Evolutionary conservation across 2,329 filamentous ascomycete species (phyloP), one percentile per base, ranked within the genome.

Genomic region (Trichoderma sp.): DNA sequence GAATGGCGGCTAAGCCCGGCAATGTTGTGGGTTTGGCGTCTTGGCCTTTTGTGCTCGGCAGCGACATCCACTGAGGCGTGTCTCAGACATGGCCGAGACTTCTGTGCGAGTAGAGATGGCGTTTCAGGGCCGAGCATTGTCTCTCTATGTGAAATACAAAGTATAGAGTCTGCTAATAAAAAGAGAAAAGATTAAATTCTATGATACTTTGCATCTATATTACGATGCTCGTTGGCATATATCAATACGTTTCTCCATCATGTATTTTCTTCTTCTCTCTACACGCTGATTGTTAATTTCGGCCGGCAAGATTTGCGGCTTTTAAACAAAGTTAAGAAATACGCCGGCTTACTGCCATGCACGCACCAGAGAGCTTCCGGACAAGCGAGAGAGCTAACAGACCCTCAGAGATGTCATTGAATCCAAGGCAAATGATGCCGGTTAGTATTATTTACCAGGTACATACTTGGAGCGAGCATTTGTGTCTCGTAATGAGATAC

Each of bases 401-500:
- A 29, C 21, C 53, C 63, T 27, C 35, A 29, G 11, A 29, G 31
- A 24, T 33, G 62, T 47, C 37, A 43, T 57, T 65, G 31, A 19
- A 11, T n/a, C 14, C 10, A 33, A 27, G 16, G n/a, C 3, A 27
- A 27, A 7, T n/a, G 2, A 27, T n/a, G 27, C 47, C 24, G 53
- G 47, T 66, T 66, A 62, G 29, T 19, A 43, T 19, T 43, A 19
- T 43, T 43, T 43, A 19, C 40, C 19, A 43, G 16, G 19, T 21
- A 57, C n/a, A 35, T 66, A 56, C 27, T 33, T 29, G 29, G 14
- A 16, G 40, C 21, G 43, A 49, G 33, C 31, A 10, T 66, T 66
- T 59, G 40, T 14, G 64, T 67, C 37, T 67, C 64, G 64, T 67
- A 67, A 67, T 67, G 40, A 14, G 10, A 57, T 40, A 66, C 57